These are phyloP conservation scores for Jaltomata sinuosa DNA, from an alignment of 257 asterid species.

Conservation along the genomic window DNA sequence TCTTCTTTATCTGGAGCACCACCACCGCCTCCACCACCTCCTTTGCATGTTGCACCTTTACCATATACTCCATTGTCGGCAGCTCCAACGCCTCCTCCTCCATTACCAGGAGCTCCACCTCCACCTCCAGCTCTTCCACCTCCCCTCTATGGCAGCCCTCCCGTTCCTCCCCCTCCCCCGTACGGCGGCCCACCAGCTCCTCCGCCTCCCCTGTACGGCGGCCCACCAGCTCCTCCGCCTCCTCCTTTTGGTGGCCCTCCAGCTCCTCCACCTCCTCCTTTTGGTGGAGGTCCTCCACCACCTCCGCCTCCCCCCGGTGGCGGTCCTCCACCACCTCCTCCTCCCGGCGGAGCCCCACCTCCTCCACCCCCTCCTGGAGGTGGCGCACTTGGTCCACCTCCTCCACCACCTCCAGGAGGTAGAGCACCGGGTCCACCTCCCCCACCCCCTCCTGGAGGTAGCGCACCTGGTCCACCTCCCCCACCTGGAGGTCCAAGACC, in stretches of 20 bases:
- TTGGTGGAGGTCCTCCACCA: neutral
- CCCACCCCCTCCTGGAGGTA: conserved; percentile 26
- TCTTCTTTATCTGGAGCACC: neutral
- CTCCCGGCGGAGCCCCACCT: conserved; percentile 13
- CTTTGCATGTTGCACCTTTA: neutral
- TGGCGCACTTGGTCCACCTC: neutral
- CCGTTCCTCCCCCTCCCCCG: neutral
- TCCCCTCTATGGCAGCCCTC: neutral
- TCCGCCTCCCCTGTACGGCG: neutral
- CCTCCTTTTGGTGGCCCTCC: fast-evolving
- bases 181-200: neutral
- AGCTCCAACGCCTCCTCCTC: neutral
- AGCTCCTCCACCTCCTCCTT: neutral
- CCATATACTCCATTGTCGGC: neutral
- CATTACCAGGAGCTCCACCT: neutral
- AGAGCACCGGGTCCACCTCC: conserved; percentile 20
- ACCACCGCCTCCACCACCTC: neutral
- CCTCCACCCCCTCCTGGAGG: conserved; percentile 18
- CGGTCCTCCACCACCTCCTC: conserved; percentile 4
- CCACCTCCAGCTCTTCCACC: neutral
- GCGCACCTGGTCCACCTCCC: conserved; percentile 30
- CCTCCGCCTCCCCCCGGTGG: neutral
- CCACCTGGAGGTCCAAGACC: conserved; percentile 38
- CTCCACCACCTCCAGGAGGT: conserved; percentile 9
- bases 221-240: neutral